Conservation (phyloP, 306 rosid genomes). For the Vigna reflexopilosa region DNA sequence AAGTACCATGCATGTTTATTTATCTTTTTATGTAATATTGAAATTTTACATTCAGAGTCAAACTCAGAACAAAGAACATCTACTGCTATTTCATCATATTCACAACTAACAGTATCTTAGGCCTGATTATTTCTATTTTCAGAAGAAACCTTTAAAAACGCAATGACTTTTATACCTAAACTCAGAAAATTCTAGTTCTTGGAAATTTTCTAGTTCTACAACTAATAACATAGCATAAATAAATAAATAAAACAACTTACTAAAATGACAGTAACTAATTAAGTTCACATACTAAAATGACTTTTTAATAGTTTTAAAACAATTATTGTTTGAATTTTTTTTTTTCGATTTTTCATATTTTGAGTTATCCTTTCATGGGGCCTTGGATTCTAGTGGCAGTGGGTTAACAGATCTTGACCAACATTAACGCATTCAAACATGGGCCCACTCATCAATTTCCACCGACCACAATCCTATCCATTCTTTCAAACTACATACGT, state of each 20-base stretch:
- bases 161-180: too few relatives aligned
- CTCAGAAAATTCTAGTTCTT: too few relatives aligned
- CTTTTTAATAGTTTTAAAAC: too few relatives aligned
- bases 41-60: background rate
- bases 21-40: background rate
- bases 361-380: background rate
- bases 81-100: background rate
- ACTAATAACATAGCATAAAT: too few relatives aligned
- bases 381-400: conserved; percentile 42
- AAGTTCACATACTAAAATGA: too few relatives aligned
- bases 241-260: too few relatives aligned
- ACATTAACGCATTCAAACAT: conserved; percentile 18
- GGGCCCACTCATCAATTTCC: conserved; percentile 42
- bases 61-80: background rate
- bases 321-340: too few relatives aligned
- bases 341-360: too few relatives aligned
- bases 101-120: background rate
- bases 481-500: conserved; percentile 12
- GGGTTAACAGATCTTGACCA: conserved; percentile 18
- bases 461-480: conserved; percentile 51
- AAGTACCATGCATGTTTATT: background rate
- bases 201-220: too few relatives aligned
- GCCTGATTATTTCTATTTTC: background rate
- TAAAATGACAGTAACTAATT: too few relatives aligned
- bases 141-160: too few relatives aligned